Conservation (phyloP, 1,139 yeast genomes). For the Kurtzmaniella quercitrusa region DNA sequence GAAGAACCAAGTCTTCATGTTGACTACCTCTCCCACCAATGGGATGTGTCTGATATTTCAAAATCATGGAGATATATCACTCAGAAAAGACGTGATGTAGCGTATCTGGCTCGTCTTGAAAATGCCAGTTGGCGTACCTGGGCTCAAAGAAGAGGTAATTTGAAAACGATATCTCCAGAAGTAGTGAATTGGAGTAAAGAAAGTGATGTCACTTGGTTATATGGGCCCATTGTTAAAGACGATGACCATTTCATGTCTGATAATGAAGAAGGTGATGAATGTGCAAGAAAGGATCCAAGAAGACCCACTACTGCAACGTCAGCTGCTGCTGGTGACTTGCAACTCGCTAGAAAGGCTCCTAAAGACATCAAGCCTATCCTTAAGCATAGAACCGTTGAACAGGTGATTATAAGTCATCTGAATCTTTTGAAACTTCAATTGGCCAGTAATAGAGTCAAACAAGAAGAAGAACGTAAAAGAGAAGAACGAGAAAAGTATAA, state of each 20-base stretch:
- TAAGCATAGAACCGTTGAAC: slow-evolving; percentile 76
- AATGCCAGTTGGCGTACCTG: slow-evolving; percentile 86
- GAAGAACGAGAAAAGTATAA: slow-evolving; percentile 12
- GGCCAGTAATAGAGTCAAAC: slow-evolving; percentile 34
- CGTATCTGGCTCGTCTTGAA: slow-evolving; percentile 64
- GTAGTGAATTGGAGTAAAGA: slow-evolving; percentile 77
- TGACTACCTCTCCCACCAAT: slow-evolving; percentile 88
- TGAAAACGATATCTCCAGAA: slow-evolving; percentile 69
- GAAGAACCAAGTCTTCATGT: slow-evolving; percentile 87
- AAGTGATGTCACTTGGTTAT: slow-evolving; percentile 77
- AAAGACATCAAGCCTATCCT: slow-evolving; percentile 58
- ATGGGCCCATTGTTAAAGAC: slow-evolving; percentile 67
- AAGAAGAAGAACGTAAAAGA: slow-evolving; percentile 13
- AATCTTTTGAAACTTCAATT: slow-evolving; percentile 46
- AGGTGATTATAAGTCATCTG: slow-evolving; percentile 61
- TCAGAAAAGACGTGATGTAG: slow-evolving; percentile 69
- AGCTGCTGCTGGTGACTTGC: slow-evolving; percentile 47
- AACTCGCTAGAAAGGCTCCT: slow-evolving; percentile 24
- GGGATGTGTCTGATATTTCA: slow-evolving; percentile 92
- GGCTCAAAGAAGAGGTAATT: slow-evolving; percentile 69
- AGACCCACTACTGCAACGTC: slow-evolving; percentile 32
- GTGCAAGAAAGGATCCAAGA: slow-evolving; percentile 15
- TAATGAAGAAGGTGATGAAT: slow-evolving; percentile 17
- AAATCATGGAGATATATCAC: slow-evolving; percentile 95
- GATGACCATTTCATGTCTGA: slow-evolving; percentile 28